Evolutionary conservation across 2,329 filamentous ascomycete genomes (phyloP), one percentile per base, ranked within the genome.

Genomic region (Diplodia seriata): DNA sequence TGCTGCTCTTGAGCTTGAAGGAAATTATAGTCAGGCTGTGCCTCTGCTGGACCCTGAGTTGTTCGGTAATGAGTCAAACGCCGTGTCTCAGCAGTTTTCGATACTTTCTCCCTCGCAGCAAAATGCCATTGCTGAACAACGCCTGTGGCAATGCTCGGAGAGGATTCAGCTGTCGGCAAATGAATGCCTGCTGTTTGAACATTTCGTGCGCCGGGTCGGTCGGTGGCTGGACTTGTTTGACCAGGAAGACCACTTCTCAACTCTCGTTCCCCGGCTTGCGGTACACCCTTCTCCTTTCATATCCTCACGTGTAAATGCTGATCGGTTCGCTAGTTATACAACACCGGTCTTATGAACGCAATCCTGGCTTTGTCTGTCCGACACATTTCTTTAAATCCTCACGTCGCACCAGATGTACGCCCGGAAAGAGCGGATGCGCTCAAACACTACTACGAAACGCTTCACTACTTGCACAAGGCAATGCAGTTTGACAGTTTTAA

Each of bases 401-500:
- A 20, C 6, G 29, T 57, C 72, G 70, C 67, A 72, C 69, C 53
- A 4, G 49, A 47, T 9, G 51, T 33, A 70, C 70, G 47, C 62
- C 76, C 15, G 33, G 74, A 78, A 36, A 73, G 73, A 12, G 74
- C 77, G 38, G 73, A 74, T 40, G 75, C 76, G 23, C 74, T 77
- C n/a, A 85, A 84, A 68, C 89, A 88, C 68, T 90, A 90, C 72
- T 86, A 87, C 71, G 86, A 89, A 72, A 88, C 87, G 0, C 77
- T 90, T 0, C 85, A 87, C 61, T 90, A 89, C 69, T 77, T 89
- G 0, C 86, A 87, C 61, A 83, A 84, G 43, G 86, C 87, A 0
- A 83, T 90, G 75, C 81, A 85, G 8, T 87, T 86, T 70, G 79
- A 83, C 0, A 84, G 82, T 0, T 90, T 89, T 72, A 85, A 84